Conservation (phyloP, 164 flowering plant genomes). For the Nymphaea colorata region DNA sequence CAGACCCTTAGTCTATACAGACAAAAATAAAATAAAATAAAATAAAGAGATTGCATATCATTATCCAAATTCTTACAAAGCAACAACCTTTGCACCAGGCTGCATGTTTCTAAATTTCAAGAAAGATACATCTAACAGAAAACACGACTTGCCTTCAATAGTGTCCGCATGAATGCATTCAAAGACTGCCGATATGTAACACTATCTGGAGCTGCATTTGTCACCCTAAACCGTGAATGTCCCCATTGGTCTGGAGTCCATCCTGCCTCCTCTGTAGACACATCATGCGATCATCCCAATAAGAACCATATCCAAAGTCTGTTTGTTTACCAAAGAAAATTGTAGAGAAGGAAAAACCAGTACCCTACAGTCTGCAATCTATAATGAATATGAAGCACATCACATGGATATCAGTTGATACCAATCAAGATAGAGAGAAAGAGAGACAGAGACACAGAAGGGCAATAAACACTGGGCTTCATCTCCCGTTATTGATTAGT, state of each 20-base stretch:
- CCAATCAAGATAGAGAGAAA: too few species aligned
- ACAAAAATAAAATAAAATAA: too few species aligned
- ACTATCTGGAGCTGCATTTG: constrained; percentile 48
- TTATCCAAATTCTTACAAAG: not conserved
- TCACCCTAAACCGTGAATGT: constrained; percentile 50
- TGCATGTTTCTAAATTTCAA: not conserved
- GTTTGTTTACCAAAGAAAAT: constrained; percentile 8
- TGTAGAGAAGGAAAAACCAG: too few species aligned
- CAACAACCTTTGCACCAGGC: not conserved
- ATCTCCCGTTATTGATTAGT: too few species aligned
- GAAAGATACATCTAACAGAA: not conserved
- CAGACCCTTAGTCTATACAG: too few species aligned
- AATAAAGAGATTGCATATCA: too few species aligned
- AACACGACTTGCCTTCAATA: constrained; percentile 50
- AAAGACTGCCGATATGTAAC: constrained; percentile 49
- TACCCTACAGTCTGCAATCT: too few species aligned
- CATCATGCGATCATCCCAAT: constrained; percentile 8
- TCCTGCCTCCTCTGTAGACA: constrained; percentile 83
- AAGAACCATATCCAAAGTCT: not conserved
- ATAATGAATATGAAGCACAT: too few species aligned
- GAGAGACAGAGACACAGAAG: too few species aligned
- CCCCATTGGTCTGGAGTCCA: constrained; percentile 97
- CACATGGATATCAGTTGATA: too few species aligned
- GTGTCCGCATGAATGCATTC: constrained; percentile 82
- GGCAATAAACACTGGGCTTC: too few species aligned